Conservation (phyloP, 2,329 filamentous ascomycete genomes). For the Dactylella cylindrospora region DNA sequence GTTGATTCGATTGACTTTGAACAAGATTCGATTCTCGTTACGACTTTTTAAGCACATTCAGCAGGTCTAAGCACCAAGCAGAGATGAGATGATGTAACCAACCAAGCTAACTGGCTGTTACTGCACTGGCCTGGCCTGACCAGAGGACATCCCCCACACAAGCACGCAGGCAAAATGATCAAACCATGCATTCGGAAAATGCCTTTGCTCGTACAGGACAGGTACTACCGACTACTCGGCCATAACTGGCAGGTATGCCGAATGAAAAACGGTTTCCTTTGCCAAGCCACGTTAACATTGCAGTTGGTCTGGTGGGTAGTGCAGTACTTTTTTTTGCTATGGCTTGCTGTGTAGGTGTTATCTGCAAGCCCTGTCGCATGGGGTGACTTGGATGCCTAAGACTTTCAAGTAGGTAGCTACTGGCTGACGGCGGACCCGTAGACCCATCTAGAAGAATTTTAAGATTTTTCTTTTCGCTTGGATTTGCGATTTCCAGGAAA, state of each 20-base stretch:
- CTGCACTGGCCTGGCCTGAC: neutral
- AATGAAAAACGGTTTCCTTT: conserved; percentile 10
- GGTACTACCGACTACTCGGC: neutral
- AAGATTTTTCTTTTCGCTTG: too few relatives aligned
- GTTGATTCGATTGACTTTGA: too few relatives aligned
- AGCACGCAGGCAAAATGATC: neutral
- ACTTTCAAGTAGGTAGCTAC: conserved; percentile 2
- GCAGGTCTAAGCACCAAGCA: too few relatives aligned
- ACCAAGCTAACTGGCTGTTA: neutral
- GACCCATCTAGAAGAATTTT: too few relatives aligned
- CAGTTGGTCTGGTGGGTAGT: conserved; percentile 5
- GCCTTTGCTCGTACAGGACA: neutral
- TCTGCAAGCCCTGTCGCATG: conserved; percentile 2
- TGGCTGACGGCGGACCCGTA: too few relatives aligned
- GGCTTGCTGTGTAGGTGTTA: conserved; percentile 7
- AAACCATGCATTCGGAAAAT: neutral
- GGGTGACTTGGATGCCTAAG: conserved; percentile 26
- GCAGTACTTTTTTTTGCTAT: conserved; percentile 3
- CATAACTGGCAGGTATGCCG: conserved; percentile 39
- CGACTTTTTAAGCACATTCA: too few relatives aligned
- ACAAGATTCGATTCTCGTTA: too few relatives aligned
- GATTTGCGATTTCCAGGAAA: too few relatives aligned
- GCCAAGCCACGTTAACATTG: conserved; percentile 13
- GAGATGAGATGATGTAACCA: conserved; percentile 26
- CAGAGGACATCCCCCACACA: conserved; percentile 1